A percentile compares a stretch with the other conserved stretches of the same genome.
phyloP scores from a whole-genome alignment of 306 rosid species.

The peach (Prunus persica) region Prunus_persica_NCBIv2 NC_034016.1:17955501-17956000 shows the following conservation, averaged over 20 bases:
- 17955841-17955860: not conserved
- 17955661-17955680: not conserved
- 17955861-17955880: not conserved
- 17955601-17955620: not conserved
- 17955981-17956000: not conserved
- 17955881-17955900: not conserved
- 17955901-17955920: slow-evolving; percentile 1
- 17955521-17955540: not conserved
- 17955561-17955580: not conserved
- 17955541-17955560: not conserved
- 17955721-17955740: not conserved
- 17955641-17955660: not conserved
- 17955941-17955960: not conserved
- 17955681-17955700: not conserved
- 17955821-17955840: not conserved
- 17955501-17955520: not conserved
- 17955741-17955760: not conserved
- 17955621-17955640: not conserved
- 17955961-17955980: not conserved
- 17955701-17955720: not conserved
- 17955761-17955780: not conserved
- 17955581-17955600: not conserved
- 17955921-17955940: not conserved
- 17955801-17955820: not conserved
- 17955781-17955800: not conserved